A percentile compares a stretch with the other conserved stretches of the same genome.
Evolutionary conservation across 176 grass and related monocot species (phyloP).

Genomic region (Aegilops speltoides): DNA sequence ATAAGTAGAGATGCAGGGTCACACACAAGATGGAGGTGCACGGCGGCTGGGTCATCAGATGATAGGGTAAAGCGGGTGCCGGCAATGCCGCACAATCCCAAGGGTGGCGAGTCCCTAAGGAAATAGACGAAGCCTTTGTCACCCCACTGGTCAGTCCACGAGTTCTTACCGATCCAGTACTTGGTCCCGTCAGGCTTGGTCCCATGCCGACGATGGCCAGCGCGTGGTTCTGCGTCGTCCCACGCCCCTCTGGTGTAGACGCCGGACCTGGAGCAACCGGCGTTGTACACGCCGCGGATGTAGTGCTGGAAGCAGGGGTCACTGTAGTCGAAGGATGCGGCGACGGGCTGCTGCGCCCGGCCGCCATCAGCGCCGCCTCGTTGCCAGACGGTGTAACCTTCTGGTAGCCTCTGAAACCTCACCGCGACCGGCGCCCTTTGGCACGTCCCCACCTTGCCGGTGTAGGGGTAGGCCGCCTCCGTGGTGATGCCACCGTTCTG

Average conservation of each 20-base stretch:
- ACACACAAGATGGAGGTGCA: no score
- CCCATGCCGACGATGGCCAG: background rate
- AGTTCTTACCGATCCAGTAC: background rate
- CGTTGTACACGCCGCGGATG: background rate
- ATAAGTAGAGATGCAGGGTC: background rate
- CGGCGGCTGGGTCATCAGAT: background rate
- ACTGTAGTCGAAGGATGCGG: constrained; percentile 1
- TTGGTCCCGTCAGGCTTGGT: constrained; percentile 1
- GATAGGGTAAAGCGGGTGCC: background rate
- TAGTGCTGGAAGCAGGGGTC: constrained; percentile 11
- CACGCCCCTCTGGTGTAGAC: background rate
- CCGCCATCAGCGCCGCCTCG: background rate
- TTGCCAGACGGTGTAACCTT: background rate
- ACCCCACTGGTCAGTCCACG: background rate
- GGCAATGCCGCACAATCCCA: background rate
- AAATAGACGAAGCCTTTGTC: background rate
- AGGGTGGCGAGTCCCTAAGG: background rate
- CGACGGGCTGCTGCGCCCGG: constrained; percentile 2
- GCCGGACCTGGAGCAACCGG: background rate
- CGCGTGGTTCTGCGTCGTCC: background rate
- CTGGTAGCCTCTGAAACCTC: background rate
- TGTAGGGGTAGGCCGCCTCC: background rate
- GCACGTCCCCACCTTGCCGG: background rate
- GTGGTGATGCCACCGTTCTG: background rate
- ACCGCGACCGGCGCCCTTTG: background rate